phyloP scores from a whole-genome alignment of 2,329 filamentous ascomycete species.

The Nemania sp. region DNA sequence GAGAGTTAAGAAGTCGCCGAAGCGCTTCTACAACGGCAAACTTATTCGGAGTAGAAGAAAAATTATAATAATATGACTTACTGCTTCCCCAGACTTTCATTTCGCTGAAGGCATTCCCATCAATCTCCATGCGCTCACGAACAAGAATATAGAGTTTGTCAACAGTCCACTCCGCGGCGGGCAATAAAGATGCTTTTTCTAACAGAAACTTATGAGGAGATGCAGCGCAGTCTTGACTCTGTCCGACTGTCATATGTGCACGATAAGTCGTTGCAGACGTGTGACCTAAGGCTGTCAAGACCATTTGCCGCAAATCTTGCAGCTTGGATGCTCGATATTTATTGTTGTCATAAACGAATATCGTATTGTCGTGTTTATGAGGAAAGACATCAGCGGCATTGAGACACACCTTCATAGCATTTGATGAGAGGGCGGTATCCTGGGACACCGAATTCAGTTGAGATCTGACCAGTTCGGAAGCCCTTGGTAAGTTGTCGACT shows the following conservation, averaged over 20 bases:
- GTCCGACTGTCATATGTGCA: slow-evolving; percentile 64
- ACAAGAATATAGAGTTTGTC: slow-evolving; percentile 56
- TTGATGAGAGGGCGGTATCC: slow-evolving; percentile 11
- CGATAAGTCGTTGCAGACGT: slow-evolving; percentile 38
- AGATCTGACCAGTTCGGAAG: slow-evolving; percentile 45
- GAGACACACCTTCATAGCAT: slow-evolving; percentile 39
- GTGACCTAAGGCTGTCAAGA: slow-evolving; percentile 45
- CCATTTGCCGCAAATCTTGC: slow-evolving; percentile 38
- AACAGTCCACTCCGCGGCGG: slow-evolving; percentile 52
- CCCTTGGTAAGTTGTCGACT: slow-evolving; percentile 49
- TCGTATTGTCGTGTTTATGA: slow-evolving; percentile 53
- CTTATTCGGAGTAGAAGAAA: no score
- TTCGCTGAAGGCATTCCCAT: slow-evolving; percentile 41
- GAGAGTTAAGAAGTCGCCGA: no score
- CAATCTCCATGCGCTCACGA: slow-evolving; percentile 46
- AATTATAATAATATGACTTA: slow-evolving; percentile 6
- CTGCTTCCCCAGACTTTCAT: slow-evolving; percentile 62
- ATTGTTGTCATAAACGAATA: slow-evolving; percentile 47
- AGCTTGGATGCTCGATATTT: slow-evolving; percentile 31
- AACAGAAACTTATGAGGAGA: slow-evolving; percentile 54
- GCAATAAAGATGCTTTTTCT: slow-evolving; percentile 55
- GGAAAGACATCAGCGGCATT: slow-evolving; percentile 50
- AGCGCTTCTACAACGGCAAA: no score
- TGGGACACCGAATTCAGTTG: slow-evolving; percentile 33
- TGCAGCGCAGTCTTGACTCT: slow-evolving; percentile 52